A percentile compares a stretch with the other conserved stretches of the same genome.
Conservation (phyloP, 164 flowering plant species). For the Warburgia ugandensis region DNA sequence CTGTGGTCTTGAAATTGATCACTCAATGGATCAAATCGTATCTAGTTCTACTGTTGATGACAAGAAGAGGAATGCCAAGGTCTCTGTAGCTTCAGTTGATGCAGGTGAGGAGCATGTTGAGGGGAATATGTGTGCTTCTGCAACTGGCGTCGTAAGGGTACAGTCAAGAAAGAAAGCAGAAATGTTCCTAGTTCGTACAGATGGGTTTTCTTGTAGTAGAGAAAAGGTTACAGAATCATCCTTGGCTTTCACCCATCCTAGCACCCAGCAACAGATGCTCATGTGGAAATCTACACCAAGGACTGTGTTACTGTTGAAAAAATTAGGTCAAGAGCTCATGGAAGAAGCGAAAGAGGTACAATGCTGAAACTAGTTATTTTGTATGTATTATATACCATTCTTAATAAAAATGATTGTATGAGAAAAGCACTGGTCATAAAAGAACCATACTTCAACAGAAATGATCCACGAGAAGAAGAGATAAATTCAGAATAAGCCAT, state of each 20-base stretch:
- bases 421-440: too few species aligned
- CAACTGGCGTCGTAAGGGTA: conserved; percentile 94
- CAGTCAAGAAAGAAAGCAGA: conserved; percentile 98
- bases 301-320: conserved; percentile 83
- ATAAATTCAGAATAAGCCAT: too few species aligned
- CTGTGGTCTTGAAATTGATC: too few species aligned
- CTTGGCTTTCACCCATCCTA: conserved; percentile 93
- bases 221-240: conserved; percentile 97
- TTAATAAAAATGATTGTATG: too few species aligned
- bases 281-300: conserved; percentile 97
- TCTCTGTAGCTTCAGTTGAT: conserved; percentile 26
- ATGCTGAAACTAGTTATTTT: too few species aligned
- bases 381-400: too few species aligned
- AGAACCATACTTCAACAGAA: too few species aligned
- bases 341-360: conserved; percentile 96
- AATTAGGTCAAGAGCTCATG: conserved; percentile 83
- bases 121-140: conserved; percentile 93
- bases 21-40: too few species aligned
- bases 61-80: conserved; percentile 20
- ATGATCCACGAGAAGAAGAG: too few species aligned
- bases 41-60: conserved; percentile 14
- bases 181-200: conserved; percentile 95
- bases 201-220: conserved; percentile 83
- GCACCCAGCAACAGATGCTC: conserved; percentile 99
- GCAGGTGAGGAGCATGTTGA: conserved; percentile 42